phyloP scores from a whole-genome alignment of 305 asterid genomes.

The Fraxinus xanthoxyloides region DNA sequence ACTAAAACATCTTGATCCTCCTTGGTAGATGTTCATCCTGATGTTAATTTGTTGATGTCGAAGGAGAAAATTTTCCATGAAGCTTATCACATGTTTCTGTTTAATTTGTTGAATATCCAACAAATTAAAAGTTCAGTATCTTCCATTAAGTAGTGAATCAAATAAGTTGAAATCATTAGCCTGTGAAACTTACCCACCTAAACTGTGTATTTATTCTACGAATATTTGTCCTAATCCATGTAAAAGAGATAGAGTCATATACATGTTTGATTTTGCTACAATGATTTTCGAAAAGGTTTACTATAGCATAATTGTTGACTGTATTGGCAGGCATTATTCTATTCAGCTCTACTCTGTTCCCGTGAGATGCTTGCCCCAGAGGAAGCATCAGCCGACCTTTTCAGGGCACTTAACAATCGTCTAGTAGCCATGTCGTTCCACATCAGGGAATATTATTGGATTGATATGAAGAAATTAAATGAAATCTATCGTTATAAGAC shows the following conservation, averaged over 20 bases:
- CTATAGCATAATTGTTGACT: constrained; percentile 11
- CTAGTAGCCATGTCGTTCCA: constrained; percentile 81
- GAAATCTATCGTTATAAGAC: constrained; percentile 90
- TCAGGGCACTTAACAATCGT: constrained; percentile 72
- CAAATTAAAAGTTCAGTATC: neutral
- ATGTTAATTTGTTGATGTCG: neutral
- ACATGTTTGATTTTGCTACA: neutral
- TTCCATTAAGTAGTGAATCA: neutral
- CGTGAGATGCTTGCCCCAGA: constrained; percentile 90
- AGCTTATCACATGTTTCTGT: neutral
- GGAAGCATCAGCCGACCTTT: constrained; percentile 72
- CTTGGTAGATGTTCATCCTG: neutral
- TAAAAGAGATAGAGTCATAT: neutral
- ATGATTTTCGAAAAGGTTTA: neutral
- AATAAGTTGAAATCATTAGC: neutral
- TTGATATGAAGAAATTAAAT: constrained; percentile 77
- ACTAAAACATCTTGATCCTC: neutral
- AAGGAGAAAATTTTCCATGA: neutral
- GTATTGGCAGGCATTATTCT: constrained; percentile 69
- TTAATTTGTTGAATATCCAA: neutral
- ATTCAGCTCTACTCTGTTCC: constrained; percentile 83
- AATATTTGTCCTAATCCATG: neutral
- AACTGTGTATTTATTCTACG: neutral
- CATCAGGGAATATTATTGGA: constrained; percentile 91
- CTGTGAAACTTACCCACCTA: neutral